Evolutionary conservation across 176 grass and related monocot species (phyloP).

Genomic region (Metroxylon sagu): DNA sequence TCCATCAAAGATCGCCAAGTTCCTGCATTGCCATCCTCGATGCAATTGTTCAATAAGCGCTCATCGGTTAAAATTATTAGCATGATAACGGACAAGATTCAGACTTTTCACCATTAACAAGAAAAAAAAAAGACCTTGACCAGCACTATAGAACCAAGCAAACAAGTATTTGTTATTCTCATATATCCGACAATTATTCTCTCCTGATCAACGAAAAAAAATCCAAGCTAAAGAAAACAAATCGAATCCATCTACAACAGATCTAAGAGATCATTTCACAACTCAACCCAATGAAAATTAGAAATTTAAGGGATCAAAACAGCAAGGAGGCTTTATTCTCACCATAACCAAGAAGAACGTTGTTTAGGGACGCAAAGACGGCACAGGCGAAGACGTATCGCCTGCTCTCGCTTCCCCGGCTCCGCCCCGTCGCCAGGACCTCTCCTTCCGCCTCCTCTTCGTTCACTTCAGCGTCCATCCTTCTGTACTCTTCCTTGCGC

Average conservation of each 20-base stretch:
- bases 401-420: conserved; percentile 20
- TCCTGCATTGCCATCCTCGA: too few relatives aligned
- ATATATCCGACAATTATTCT: too few relatives aligned
- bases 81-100: too few relatives aligned
- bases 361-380: conserved; percentile 79
- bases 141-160: too few relatives aligned
- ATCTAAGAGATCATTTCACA: neutral
- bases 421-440: neutral
- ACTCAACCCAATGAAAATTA: neutral
- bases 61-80: too few relatives aligned
- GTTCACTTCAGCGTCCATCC: conserved; percentile 38
- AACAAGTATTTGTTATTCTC: too few relatives aligned
- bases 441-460: neutral
- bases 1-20: too few relatives aligned
- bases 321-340: conserved; percentile 7
- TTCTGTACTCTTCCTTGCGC: conserved; percentile 24
- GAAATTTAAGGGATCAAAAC: neutral
- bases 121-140: too few relatives aligned
- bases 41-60: too few relatives aligned
- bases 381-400: conserved; percentile 62
- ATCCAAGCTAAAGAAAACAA: too few relatives aligned
- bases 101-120: too few relatives aligned
- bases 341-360: conserved; percentile 85
- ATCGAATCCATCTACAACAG: neutral
- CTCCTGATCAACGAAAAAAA: too few relatives aligned